A percentile compares a stretch with the other conserved stretches of the same genome.
These are phyloP conservation scores for Metahyphopichia silvanorum DNA, from an alignment of 805 yeast genomes.

Conservation along the genomic window DNA sequence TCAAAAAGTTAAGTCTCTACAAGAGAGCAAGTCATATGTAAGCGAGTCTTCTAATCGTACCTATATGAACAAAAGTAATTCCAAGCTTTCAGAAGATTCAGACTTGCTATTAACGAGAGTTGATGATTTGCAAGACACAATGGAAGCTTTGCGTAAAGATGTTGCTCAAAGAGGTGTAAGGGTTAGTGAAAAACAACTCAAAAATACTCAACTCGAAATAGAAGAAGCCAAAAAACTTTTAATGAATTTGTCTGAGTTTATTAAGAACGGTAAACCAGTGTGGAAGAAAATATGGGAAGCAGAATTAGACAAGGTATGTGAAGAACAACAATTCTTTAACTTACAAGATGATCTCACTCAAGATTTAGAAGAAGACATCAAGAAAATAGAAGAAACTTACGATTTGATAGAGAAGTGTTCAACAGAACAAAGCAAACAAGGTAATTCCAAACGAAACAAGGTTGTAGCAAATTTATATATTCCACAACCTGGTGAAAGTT, in stretches of 20 bases:
- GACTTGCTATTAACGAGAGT: slow-evolving; percentile 72
- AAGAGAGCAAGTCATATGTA: slow-evolving; percentile 40
- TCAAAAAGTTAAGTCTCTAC: slow-evolving; percentile 49
- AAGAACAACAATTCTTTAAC: slow-evolving; percentile 89
- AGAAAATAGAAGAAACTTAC: slow-evolving; percentile 77
- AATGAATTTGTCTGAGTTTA: slow-evolving; percentile 53
- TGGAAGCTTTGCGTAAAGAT: slow-evolving; percentile 85
- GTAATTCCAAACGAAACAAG: slow-evolving; percentile 38
- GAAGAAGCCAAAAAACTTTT: slow-evolving; percentile 53
- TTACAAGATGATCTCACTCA: slow-evolving; percentile 82
- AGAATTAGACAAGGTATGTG: slow-evolving; percentile 85
- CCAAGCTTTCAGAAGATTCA: slow-evolving; percentile 70
- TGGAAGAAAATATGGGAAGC: slow-evolving; percentile 94
- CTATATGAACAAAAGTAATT: slow-evolving; percentile 76
- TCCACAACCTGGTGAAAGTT: slow-evolving; percentile 61
- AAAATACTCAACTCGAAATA: slow-evolving; percentile 63
- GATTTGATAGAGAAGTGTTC: slow-evolving; percentile 77
- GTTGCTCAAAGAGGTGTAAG: slow-evolving; percentile 89
- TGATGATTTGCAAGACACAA: slow-evolving; percentile 88
- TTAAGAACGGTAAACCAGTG: slow-evolving; percentile 67
- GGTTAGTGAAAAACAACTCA: slow-evolving; percentile 72
- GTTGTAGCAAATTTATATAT: slow-evolving; percentile 43
- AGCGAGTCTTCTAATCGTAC: slow-evolving; percentile 39
- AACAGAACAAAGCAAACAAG: slow-evolving; percentile 67
- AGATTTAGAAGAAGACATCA: slow-evolving; percentile 78